Conservation (phyloP, 345 rosid genomes). For the Salix purpurea region DNA sequence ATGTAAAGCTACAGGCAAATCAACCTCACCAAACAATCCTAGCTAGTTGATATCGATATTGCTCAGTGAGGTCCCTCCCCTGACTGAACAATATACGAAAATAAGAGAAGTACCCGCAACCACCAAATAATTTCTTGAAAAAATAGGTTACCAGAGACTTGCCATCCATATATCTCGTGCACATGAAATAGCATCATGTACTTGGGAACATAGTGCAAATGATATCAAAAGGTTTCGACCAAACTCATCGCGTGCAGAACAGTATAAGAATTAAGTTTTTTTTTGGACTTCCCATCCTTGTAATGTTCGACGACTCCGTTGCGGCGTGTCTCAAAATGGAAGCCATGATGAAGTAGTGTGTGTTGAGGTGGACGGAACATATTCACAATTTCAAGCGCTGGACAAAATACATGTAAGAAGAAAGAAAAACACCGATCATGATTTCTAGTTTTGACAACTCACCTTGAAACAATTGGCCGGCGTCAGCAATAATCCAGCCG, state of each 20-base stretch:
- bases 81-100: too few species aligned
- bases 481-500: too few species aligned
- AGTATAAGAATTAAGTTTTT: neutral
- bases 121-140: neutral
- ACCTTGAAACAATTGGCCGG: too few species aligned
- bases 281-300: neutral
- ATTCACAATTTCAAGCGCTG: too few species aligned
- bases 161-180: neutral
- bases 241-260: neutral
- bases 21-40: neutral
- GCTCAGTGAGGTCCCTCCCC: too few species aligned
- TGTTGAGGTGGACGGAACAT: neutral
- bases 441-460: too few species aligned
- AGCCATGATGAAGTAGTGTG: neutral
- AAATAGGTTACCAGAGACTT: neutral
- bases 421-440: too few species aligned
- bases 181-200: neutral
- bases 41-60: neutral
- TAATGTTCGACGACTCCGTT: neutral
- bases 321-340: neutral
- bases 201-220: neutral
- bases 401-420: too few species aligned
- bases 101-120: neutral
- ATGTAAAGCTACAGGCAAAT: neutral
- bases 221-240: neutral